Percentiles rank a stretch among this genome's conserved stretches.
phyloP scores from a whole-genome alignment of 2,329 filamentous ascomycete genomes.

The Apiospora hydei region DNA sequence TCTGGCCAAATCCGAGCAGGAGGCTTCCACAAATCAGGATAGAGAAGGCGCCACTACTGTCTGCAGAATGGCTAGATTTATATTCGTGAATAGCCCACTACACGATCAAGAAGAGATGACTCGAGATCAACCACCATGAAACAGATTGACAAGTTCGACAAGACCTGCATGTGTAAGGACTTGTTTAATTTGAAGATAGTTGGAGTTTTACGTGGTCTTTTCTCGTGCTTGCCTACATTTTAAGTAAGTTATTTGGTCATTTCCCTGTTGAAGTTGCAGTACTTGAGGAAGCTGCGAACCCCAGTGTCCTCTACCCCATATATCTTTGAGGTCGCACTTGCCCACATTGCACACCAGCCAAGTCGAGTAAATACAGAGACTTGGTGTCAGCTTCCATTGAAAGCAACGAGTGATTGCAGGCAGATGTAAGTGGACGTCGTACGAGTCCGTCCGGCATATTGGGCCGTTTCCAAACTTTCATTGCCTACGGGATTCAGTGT shows the following conservation, averaged over 20 bases:
- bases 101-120: neutral
- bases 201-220: too few relatives aligned
- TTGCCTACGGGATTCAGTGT: neutral
- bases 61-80: neutral
- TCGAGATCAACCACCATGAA: neutral
- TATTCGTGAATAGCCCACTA: neutral
- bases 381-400: neutral
- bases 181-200: neutral
- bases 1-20: neutral
- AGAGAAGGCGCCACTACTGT: neutral
- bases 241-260: neutral
- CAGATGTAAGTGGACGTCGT: neutral
- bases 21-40: neutral
- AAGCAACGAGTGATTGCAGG: neutral
- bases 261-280: neutral
- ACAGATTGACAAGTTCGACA: neutral
- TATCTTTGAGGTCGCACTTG: neutral
- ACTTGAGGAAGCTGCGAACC: slow-evolving; percentile 2
- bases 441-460: neutral
- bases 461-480: neutral
- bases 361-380: neutral
- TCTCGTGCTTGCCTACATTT: neutral
- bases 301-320: neutral
- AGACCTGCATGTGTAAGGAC: neutral
- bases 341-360: neutral